Percentiles rank a stretch among this genome's conserved stretches.
Conservation (phyloP, 306 rosid genomes). For the Mucuna pruriens region DNA sequence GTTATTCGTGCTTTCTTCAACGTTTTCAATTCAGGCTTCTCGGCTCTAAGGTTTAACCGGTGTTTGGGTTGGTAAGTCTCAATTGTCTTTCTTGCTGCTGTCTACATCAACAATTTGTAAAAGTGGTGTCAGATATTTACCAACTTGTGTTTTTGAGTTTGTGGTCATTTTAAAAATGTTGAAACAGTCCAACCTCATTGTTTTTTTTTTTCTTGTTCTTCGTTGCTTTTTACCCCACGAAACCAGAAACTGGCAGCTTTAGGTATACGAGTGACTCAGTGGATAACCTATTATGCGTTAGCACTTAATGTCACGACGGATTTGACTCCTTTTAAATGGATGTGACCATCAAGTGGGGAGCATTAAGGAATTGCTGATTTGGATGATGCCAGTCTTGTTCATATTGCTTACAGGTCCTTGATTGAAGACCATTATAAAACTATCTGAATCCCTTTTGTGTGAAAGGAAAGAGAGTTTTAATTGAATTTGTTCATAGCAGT, state of each 20-base stretch:
- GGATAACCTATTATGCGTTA: slow-evolving; percentile 80
- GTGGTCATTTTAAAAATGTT: not conserved
- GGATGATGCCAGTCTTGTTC: not conserved
- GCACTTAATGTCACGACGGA: slow-evolving; percentile 75
- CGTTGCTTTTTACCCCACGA: slow-evolving; percentile 45
- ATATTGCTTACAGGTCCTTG: not conserved
- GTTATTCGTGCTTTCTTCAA: slow-evolving; percentile 70
- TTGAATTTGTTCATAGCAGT: slow-evolving; percentile 18
- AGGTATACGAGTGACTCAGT: slow-evolving; percentile 64
- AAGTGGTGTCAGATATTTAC: slow-evolving; percentile 24
- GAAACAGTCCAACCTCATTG: not conserved
- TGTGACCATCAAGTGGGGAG: slow-evolving; percentile 68
- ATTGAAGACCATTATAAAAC: slow-evolving; percentile 39
- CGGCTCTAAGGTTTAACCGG: slow-evolving; percentile 78
- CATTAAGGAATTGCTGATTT: slow-evolving; percentile 52
- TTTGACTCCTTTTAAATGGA: slow-evolving; percentile 64
- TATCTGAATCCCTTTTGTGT: slow-evolving; percentile 25
- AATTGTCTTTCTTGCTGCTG: not conserved
- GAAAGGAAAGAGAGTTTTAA: slow-evolving; percentile 22
- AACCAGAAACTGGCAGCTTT: slow-evolving; percentile 79
- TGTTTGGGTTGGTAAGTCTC: slow-evolving; percentile 81
- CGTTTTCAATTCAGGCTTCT: slow-evolving; percentile 75
- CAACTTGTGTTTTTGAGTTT: not conserved
- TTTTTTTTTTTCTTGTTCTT: slow-evolving; percentile 4
- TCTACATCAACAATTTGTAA: no score